A percentile compares a stretch with the other conserved stretches of the same genome.
Evolutionary conservation across 768 basidiomycete species (phyloP).

Genomic region (Leccinellum rugosiceps): DNA sequence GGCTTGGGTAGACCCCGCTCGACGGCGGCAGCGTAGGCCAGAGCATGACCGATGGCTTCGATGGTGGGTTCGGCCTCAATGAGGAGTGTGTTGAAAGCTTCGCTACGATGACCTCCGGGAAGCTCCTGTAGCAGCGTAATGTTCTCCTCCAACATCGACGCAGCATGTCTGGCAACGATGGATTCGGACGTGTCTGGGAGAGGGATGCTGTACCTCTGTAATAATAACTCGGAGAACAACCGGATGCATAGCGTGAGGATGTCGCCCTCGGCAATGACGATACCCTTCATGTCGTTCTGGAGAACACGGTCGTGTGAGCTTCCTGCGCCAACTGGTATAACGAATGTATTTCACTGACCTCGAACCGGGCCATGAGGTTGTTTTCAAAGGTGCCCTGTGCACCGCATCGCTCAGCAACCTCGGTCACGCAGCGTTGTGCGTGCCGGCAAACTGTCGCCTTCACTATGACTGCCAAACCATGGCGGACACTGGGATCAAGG

Average conservation of each 20-base stretch:
- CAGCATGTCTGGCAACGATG: constrained; percentile 50
- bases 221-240: constrained; percentile 56
- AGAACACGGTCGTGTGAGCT: not conserved
- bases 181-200: constrained; percentile 42
- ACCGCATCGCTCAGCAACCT: constrained; percentile 60
- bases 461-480: not conserved
- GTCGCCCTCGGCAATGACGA: constrained; percentile 57
- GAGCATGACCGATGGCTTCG: constrained; percentile 62
- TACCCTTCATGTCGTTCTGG: constrained; percentile 45
- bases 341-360: constrained; percentile 33
- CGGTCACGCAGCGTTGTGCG: constrained; percentile 47
- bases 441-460: constrained; percentile 32
- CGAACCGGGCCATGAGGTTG: constrained; percentile 55
- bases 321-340: constrained; percentile 1
- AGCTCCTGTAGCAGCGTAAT: constrained; percentile 35
- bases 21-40: constrained; percentile 55
- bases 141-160: constrained; percentile 47
- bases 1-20: constrained; percentile 41
- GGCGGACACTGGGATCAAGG: not conserved
- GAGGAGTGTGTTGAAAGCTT: constrained; percentile 50
- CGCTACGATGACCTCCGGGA: constrained; percentile 21
- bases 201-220: constrained; percentile 51
- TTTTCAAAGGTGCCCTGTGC: constrained; percentile 65
- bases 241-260: constrained; percentile 52
- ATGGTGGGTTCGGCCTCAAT: constrained; percentile 52